Percentiles rank a stretch among this genome's conserved stretches.
Conservation (phyloP, 1,139 yeast species). For the Geotrichum restrictum region DNA sequence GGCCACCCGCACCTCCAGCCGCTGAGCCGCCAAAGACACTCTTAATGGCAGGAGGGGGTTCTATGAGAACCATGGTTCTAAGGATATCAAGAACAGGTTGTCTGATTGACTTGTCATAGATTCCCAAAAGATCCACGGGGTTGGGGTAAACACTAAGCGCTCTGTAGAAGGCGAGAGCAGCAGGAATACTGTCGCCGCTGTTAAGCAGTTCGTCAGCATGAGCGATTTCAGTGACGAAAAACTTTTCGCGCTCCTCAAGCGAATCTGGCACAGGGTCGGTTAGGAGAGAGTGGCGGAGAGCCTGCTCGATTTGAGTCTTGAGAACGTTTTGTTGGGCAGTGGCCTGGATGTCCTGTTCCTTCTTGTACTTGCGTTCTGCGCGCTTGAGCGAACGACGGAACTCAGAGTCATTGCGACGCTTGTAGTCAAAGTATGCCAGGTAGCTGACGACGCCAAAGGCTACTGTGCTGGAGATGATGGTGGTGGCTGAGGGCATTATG, state of each 20-base stretch:
- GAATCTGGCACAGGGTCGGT: constrained; percentile 74
- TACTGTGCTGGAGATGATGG: constrained; percentile 35
- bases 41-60: constrained; percentile 80
- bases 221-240: constrained; percentile 79
- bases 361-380: constrained; percentile 53
- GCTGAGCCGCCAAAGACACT: constrained; percentile 55
- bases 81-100: constrained; percentile 75
- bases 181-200: constrained; percentile 46
- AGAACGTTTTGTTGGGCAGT: constrained; percentile 57
- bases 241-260: constrained; percentile 64
- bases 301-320: constrained; percentile 55
- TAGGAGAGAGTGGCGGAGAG: constrained; percentile 59
- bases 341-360: constrained; percentile 54
- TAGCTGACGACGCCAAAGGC: constrained; percentile 54
- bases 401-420: constrained; percentile 74
- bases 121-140: constrained; percentile 83
- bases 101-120: constrained; percentile 85
- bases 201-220: constrained; percentile 56
- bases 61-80: constrained; percentile 81
- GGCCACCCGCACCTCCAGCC: constrained; percentile 27
- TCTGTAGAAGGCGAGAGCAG: constrained; percentile 88
- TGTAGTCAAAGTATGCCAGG: constrained; percentile 85
- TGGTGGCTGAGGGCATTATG: constrained; percentile 35
- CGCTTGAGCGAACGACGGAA: constrained; percentile 75
- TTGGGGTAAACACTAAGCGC: constrained; percentile 93